Conservation (phyloP, 2,329 filamentous ascomycete genomes). For the Botrytis pseudocinerea region DNA sequence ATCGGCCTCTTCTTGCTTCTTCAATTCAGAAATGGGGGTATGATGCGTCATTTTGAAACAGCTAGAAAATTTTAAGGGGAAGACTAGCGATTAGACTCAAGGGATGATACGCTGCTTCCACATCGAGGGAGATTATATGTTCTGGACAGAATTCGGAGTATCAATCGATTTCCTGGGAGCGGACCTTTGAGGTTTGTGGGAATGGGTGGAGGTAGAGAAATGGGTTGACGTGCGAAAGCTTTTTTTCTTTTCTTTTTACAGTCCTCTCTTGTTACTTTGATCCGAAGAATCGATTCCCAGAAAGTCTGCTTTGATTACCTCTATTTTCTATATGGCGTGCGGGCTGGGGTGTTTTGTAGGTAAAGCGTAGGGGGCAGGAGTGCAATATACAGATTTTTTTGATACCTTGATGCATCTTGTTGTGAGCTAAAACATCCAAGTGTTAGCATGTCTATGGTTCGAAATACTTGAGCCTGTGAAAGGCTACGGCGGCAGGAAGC, state of each 20-base stretch:
- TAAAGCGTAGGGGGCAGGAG: constrained; percentile 11
- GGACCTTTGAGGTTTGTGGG: constrained; percentile 3
- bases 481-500: background rate
- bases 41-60: background rate
- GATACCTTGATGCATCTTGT: background rate
- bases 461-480: background rate
- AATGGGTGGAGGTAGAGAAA: background rate
- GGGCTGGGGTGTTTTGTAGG: constrained; percentile 17
- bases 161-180: background rate
- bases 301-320: constrained; percentile 11
- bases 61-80: background rate
- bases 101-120: background rate
- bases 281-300: constrained; percentile 18
- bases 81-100: background rate
- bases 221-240: background rate
- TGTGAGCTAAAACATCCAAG: background rate
- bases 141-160: background rate
- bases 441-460: background rate
- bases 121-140: background rate
- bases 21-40: background rate
- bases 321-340: constrained; percentile 13
- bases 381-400: constrained; percentile 15
- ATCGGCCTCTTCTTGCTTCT: background rate
- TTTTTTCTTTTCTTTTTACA: constrained; percentile 17
- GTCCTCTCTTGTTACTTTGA: constrained; percentile 17